Percentiles rank a stretch among this genome's conserved stretches.
Evolutionary conservation across 768 basidiomycete genomes (phyloP).

Genomic region (Pleurotus cornucopiae): DNA sequence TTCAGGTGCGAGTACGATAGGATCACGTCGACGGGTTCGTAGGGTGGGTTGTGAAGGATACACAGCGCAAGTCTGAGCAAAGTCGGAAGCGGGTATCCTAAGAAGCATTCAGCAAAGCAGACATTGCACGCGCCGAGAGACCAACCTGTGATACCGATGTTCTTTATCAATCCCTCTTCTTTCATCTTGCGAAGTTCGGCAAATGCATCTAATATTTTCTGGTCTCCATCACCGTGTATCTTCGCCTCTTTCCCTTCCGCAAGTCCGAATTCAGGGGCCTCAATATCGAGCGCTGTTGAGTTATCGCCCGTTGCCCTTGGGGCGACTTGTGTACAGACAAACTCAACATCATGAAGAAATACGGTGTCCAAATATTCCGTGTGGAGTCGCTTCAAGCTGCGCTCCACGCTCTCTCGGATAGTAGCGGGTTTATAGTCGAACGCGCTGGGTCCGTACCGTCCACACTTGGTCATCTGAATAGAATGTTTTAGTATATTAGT

Average conservation of each 20-base stretch:
- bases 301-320: conserved; percentile 55
- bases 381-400: conserved; percentile 64
- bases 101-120: neutral
- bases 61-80: conserved; percentile 81
- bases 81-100: conserved; percentile 79
- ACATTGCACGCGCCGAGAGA: neutral
- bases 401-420: conserved; percentile 62
- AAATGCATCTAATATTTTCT: conserved; percentile 63
- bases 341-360: conserved; percentile 85
- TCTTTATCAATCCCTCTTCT: conserved; percentile 64
- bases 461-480: conserved; percentile 79
- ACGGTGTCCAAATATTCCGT: conserved; percentile 79
- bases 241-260: conserved; percentile 49
- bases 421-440: conserved; percentile 75
- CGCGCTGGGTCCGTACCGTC: conserved; percentile 56
- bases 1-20: conserved; percentile 81
- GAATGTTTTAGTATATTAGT: neutral
- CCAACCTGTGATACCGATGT: conserved; percentile 78
- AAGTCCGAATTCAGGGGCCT: conserved; percentile 64
- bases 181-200: conserved; percentile 63
- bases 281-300: conserved; percentile 44
- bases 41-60: conserved; percentile 61
- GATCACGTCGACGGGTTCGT: conserved; percentile 70
- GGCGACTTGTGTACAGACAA: conserved; percentile 50
- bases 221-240: conserved; percentile 67